Evolutionary conservation across 2,329 filamentous ascomycete genomes (phyloP).

Genomic region (Colletotrichum horii): DNA sequence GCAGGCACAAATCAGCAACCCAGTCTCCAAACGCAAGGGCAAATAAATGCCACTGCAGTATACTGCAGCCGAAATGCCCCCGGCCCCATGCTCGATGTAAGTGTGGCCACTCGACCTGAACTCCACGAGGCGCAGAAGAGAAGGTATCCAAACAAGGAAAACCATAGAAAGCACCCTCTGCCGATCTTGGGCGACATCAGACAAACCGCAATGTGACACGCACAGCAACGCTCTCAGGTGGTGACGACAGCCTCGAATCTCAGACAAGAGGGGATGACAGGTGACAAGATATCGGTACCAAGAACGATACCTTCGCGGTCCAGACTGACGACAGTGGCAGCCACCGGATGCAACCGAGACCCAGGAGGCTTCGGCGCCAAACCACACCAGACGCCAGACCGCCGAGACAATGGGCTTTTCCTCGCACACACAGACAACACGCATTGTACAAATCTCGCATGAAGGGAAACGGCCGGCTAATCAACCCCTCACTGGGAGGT

Average conservation of each 20-base stretch:
- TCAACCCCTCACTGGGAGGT: neutral
- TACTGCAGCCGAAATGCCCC: neutral
- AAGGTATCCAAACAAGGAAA: neutral
- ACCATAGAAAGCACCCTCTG: neutral
- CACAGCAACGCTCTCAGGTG: neutral
- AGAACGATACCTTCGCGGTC: neutral
- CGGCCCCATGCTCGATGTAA: neutral
- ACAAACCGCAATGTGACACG: neutral
- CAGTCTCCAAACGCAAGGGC: neutral
- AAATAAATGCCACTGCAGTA: neutral
- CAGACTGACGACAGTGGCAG: constrained; percentile 1
- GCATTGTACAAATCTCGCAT: neutral
- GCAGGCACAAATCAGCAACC: neutral
- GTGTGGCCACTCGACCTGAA: neutral
- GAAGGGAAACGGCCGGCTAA: neutral
- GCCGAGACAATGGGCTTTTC: neutral
- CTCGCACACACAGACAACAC: neutral
- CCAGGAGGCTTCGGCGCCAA: neutral
- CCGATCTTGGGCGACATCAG: neutral
- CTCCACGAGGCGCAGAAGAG: neutral
- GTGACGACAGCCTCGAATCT: neutral
- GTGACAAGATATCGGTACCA: constrained; percentile 3
- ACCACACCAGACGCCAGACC: neutral
- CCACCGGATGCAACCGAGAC: neutral
- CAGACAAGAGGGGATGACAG: neutral